These are phyloP conservation scores for Amniculicola lignicola DNA, from an alignment of 495 filamentous ascomycete genomes.

Conservation along the genomic window DNA sequence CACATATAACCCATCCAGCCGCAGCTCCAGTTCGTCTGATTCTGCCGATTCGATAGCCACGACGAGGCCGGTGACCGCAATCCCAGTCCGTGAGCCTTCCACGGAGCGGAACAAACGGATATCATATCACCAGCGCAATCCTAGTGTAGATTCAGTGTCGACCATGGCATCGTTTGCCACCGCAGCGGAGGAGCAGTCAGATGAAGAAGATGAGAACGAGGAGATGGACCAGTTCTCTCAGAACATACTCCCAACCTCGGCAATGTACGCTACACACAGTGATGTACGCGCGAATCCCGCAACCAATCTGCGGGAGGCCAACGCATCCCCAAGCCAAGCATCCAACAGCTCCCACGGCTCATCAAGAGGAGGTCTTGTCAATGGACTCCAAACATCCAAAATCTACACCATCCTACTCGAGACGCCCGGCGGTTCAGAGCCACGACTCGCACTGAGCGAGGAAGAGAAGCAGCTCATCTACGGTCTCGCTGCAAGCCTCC, in stretches of 20 bases:
- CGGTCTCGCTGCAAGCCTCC: slow-evolving; percentile 68
- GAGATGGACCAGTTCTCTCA: slow-evolving; percentile 31
- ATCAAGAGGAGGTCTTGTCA: slow-evolving; percentile 39
- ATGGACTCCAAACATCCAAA: slow-evolving; percentile 31
- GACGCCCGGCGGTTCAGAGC: slow-evolving; percentile 56
- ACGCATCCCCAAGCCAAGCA: slow-evolving; percentile 1
- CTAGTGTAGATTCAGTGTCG: slow-evolving; percentile 67
- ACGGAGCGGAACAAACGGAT: slow-evolving; percentile 19
- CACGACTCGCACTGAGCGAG: slow-evolving; percentile 26
- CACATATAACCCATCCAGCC: slow-evolving; percentile 55
- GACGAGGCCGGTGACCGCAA: slow-evolving; percentile 45
- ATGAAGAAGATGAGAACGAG: slow-evolving; percentile 40
- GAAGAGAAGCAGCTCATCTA: slow-evolving; percentile 63
- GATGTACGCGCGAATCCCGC: slow-evolving; percentile 36
- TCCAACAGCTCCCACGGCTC: slow-evolving; percentile 8
- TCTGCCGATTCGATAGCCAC: slow-evolving; percentile 76
- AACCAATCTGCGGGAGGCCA: slow-evolving; percentile 34
- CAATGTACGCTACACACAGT: neutral
- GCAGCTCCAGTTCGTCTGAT: slow-evolving; percentile 44
- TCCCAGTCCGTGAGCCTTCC: neutral
- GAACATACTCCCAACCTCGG: slow-evolving; percentile 3
- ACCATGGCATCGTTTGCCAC: slow-evolving; percentile 82
- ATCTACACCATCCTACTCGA: slow-evolving; percentile 42
- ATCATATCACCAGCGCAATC: slow-evolving; percentile 49
- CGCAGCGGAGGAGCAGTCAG: slow-evolving; percentile 61